A percentile compares a stretch with the other conserved stretches of the same genome.
Conservation (phyloP, 208 protist genomes). For the Willaertia magna region DNA sequence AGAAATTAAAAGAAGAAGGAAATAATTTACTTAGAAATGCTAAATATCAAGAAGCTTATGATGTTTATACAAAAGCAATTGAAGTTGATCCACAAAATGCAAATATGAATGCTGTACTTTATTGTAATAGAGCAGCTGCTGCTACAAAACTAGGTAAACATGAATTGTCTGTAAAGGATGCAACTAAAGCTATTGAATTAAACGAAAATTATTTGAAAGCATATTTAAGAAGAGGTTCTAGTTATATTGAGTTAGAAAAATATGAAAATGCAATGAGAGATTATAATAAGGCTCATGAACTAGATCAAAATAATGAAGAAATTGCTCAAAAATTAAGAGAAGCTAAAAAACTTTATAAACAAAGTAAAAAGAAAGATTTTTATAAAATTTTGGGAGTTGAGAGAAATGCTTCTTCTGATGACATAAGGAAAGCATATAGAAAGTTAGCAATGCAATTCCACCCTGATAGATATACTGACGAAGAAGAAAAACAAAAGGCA, state of each 20-base stretch:
- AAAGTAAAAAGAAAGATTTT: constrained; percentile 64
- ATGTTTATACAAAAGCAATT: constrained; percentile 54
- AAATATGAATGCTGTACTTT: constrained; percentile 51
- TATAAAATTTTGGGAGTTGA: constrained; percentile 67
- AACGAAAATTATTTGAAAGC: constrained; percentile 58
- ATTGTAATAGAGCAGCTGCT: constrained; percentile 69
- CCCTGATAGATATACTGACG: constrained; percentile 55
- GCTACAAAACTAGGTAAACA: constrained; percentile 65
- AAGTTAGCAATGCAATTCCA: constrained; percentile 61
- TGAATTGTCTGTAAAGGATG: constrained; percentile 63
- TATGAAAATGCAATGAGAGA: constrained; percentile 66
- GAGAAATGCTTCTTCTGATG: constrained; percentile 37
- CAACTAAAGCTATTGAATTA: constrained; percentile 71
- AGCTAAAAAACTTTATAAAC: constrained; percentile 40
- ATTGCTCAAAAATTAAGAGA: constrained; percentile 12
- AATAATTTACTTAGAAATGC: constrained; percentile 59
- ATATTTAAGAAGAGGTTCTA: constrained; percentile 62
- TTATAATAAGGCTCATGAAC: constrained; percentile 57
- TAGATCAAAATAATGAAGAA: constrained; percentile 43
- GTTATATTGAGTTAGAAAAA: constrained; percentile 56
- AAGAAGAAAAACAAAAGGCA: constrained; percentile 40
- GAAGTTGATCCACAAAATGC: constrained; percentile 55
- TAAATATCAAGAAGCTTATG: constrained; percentile 51
- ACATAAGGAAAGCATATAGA: constrained; percentile 61
- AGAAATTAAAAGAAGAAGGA: constrained; percentile 39